Conservation (phyloP, 2,329 filamentous ascomycete species). For the Grosmannia clavigera region DNA sequence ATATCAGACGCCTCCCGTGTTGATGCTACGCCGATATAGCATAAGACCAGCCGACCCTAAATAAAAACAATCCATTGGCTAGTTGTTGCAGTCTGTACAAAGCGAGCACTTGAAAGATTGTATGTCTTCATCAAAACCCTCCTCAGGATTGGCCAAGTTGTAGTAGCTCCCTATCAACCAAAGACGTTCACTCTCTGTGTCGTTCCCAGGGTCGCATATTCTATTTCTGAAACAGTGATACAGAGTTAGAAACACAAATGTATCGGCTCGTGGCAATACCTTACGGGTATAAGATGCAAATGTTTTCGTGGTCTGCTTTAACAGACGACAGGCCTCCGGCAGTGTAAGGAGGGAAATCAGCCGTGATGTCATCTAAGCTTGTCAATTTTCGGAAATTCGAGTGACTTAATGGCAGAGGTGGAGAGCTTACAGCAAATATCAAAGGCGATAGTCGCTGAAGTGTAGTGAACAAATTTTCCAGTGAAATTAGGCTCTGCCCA, state of each 20-base stretch:
- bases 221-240: neutral
- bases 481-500: conserved; percentile 5
- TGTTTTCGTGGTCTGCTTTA: conserved; percentile 1
- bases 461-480: conserved; percentile 3
- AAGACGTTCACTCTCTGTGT: conserved; percentile 1
- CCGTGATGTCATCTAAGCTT: neutral
- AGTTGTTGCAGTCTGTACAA: conserved; percentile 2
- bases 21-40: no score
- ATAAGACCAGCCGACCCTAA: no score
- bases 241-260: neutral
- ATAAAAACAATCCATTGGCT: no score
- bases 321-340: conserved; percentile 1
- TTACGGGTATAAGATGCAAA: conserved; percentile 5
- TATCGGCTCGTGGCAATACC: neutral
- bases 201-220: neutral
- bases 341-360: conserved; percentile 1
- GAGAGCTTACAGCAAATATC: neutral
- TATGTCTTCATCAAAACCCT: neutral
- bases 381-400: neutral
- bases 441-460: neutral
- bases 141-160: conserved; percentile 2
- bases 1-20: no score
- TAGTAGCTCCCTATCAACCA: conserved; percentile 3
- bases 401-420: neutral
- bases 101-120: conserved; percentile 2